These are phyloP conservation scores for Brachypodium distachyon DNA, from an alignment of 202 grass and related monocot genomes.

Conservation along the genomic window DNA sequence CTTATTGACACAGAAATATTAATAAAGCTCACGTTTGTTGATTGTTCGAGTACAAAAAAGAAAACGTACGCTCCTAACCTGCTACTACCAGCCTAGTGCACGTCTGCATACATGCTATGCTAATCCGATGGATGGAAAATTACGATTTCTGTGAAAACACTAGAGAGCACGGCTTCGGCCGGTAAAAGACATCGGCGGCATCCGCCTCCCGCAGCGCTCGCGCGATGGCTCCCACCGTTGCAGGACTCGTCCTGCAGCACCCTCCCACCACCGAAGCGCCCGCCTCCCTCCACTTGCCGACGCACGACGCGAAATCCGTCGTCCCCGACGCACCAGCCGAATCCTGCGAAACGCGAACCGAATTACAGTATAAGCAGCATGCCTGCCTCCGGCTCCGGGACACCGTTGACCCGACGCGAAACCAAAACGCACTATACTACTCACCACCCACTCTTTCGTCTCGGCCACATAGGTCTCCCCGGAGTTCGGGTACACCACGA, in stretches of 20 bases:
- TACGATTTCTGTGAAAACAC: neutral
- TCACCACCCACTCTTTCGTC: conserved; percentile 25
- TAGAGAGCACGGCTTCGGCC: conserved; percentile 11
- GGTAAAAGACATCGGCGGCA: neutral
- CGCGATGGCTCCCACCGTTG: conserved; percentile 17
- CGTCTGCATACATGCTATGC: no score
- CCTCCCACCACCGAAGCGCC: conserved; percentile 9
- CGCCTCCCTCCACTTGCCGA: conserved; percentile 6
- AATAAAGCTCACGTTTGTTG: no score
- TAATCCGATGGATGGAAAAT: neutral
- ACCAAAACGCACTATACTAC: neutral
- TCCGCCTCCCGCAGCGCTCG: conserved; percentile 9
- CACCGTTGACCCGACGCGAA: no score
- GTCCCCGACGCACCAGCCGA: neutral
- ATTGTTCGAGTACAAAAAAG: no score
- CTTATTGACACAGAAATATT: no score
- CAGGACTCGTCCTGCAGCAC: conserved; percentile 33
- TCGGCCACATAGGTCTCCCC: conserved; percentile 29
- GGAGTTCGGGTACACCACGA: conserved; percentile 26
- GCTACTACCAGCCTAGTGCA: no score
- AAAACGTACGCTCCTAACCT: no score
- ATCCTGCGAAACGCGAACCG: neutral
- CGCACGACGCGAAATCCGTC: conserved; percentile 10
- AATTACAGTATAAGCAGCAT: no score
- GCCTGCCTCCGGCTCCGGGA: no score